Conservation (phyloP, 106 monocot species). For the Vanilla planifolia region DNA sequence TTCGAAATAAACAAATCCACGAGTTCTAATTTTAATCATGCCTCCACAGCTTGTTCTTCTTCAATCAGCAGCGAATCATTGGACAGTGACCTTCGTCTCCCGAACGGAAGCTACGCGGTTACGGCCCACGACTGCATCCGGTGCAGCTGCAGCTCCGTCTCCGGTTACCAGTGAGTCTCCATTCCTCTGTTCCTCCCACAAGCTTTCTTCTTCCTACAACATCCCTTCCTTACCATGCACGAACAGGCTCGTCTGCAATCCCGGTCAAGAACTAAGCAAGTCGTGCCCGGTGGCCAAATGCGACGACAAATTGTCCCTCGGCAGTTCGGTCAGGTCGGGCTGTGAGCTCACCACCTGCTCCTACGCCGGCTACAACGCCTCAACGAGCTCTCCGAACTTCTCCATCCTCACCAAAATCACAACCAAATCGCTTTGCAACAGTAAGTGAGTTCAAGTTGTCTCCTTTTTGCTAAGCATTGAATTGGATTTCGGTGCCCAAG, state of each 20-base stretch:
- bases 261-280: constrained; percentile 1
- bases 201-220: neutral
- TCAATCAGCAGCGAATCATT: constrained; percentile 27
- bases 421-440: constrained; percentile 13
- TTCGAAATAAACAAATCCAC: no score
- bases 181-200: neutral
- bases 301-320: constrained; percentile 16
- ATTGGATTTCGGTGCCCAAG: no score
- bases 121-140: constrained; percentile 32
- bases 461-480: no score
- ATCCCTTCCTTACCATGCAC: neutral
- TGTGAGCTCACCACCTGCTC: constrained; percentile 27
- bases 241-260: constrained; percentile 27
- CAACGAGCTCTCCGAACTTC: neutral
- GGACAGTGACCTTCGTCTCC: constrained; percentile 23
- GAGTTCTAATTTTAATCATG: no score
- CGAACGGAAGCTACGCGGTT: constrained; percentile 26
- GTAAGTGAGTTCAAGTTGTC: no score
- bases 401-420: constrained; percentile 15
- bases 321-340: constrained; percentile 14
- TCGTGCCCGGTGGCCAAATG: constrained; percentile 20
- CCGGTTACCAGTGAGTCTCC: constrained; percentile 20
- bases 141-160: constrained; percentile 37
- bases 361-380: constrained; percentile 39
- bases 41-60: constrained; percentile 31